phyloP scores from a whole-genome alignment of 2,329 filamentous ascomycete genomes.

The Botryotinia globosa region DNA sequence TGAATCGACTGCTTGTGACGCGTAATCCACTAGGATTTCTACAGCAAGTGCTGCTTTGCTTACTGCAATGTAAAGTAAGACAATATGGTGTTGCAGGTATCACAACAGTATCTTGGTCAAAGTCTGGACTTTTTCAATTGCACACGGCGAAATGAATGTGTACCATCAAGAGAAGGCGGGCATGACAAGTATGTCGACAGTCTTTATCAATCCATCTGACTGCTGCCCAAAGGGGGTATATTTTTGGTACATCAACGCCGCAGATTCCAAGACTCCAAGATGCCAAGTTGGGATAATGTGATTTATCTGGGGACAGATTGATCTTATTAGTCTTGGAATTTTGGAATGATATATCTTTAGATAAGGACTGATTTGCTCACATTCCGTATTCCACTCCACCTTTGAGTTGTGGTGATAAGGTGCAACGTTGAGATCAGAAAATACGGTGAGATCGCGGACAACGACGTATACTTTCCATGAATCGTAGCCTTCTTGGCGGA shows the following conservation, averaged over 20 bases:
- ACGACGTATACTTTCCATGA: background rate
- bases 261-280: conserved; percentile 7
- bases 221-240: conserved; percentile 8
- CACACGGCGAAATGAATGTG: conserved; percentile 1
- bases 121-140: background rate
- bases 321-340: background rate
- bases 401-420: background rate
- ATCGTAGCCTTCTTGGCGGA: conserved; percentile 2
- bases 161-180: background rate
- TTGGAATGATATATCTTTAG: background rate
- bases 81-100: conserved; percentile 1
- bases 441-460: background rate
- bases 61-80: conserved; percentile 15
- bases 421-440: background rate
- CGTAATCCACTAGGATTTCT: conserved; percentile 5
- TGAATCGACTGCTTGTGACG: background rate
- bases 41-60: conserved; percentile 9
- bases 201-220: background rate
- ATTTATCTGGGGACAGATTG: background rate
- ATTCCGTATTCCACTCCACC: background rate
- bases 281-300: background rate
- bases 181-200: background rate
- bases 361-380: conserved; percentile 4
- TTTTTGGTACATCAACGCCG: background rate
- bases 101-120: conserved; percentile 9